A percentile compares a stretch with the other conserved stretches of the same genome.
Evolutionary conservation across 192 early-diverging fungal species (phyloP).

Genomic region (Lobulomyces angularis): DNA sequence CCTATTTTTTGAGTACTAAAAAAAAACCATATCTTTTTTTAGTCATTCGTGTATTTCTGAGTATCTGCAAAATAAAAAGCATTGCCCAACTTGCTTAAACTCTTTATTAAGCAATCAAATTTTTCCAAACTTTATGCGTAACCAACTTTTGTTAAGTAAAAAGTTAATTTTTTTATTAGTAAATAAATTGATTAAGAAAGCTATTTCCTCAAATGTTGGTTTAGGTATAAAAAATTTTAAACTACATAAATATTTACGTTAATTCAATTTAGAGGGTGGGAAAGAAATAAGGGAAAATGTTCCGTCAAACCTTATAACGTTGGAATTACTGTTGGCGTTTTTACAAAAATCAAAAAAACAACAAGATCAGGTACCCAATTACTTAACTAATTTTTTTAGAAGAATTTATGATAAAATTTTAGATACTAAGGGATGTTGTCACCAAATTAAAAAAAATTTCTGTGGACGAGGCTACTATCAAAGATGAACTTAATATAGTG

Average conservation of each 20-base stretch:
- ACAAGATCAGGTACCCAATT: not conserved
- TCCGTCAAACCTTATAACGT: not conserved
- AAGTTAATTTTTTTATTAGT: conserved; percentile 17
- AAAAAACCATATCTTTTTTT: conserved; percentile 6
- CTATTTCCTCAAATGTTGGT: conserved; percentile 6
- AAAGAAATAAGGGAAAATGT: not conserved
- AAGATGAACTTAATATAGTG: too few relatives aligned
- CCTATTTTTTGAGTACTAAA: too few relatives aligned
- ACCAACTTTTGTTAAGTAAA: conserved; percentile 9
- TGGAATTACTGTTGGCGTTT: conserved; percentile 12
- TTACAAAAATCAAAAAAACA: conserved; percentile 50
- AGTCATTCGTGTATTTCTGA: conserved; percentile 60
- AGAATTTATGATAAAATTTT: not conserved
- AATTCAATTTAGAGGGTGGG: not conserved
- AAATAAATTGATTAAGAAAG: conserved; percentile 20
- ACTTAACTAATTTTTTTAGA: not conserved
- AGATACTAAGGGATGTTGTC: too few relatives aligned
- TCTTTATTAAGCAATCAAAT: conserved; percentile 52
- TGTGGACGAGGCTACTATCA: too few relatives aligned
- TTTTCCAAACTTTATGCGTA: conserved; percentile 70
- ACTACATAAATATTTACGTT: conserved; percentile 19
- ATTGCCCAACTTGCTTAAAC: conserved; percentile 60
- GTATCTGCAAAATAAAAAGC: conserved; percentile 42
- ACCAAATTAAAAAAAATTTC: too few relatives aligned
- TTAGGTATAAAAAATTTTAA: conserved; percentile 11